phyloP scores from a whole-genome alignment of 768 basidiomycete species.

The Solioccasus polychromus region DNA sequence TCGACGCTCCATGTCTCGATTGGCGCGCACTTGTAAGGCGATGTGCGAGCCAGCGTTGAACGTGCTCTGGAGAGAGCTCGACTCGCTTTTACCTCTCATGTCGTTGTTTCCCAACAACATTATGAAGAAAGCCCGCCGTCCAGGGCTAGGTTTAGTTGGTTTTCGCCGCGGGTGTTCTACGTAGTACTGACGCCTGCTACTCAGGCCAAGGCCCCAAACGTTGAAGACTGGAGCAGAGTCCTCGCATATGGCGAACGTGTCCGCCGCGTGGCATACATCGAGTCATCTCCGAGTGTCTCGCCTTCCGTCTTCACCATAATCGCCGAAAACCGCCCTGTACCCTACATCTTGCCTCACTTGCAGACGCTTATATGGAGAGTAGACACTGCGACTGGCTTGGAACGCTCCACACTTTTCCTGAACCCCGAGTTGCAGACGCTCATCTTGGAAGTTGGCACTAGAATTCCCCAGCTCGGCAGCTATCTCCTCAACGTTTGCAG shows the following conservation, averaged over 20 bases:
- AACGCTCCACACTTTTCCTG: slow-evolving; percentile 63
- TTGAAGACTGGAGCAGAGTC: slow-evolving; percentile 67
- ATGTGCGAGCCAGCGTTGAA: slow-evolving; percentile 69
- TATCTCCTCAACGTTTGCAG: slow-evolving; percentile 65
- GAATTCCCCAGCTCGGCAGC: slow-evolving; percentile 54
- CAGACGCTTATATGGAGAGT: slow-evolving; percentile 70
- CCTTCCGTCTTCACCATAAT: slow-evolving; percentile 65
- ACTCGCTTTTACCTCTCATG: slow-evolving; percentile 69
- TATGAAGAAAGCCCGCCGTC: slow-evolving; percentile 67
- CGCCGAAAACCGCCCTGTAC: slow-evolving; percentile 58
- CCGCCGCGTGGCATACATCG: slow-evolving; percentile 66
- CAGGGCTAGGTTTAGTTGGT: slow-evolving; percentile 75
- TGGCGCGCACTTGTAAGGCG: slow-evolving; percentile 74
- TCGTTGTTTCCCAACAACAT: slow-evolving; percentile 67
- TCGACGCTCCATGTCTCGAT: slow-evolving; percentile 61
- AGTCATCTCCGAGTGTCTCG: slow-evolving; percentile 59
- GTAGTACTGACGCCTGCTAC: slow-evolving; percentile 7
- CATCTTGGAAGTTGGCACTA: slow-evolving; percentile 58
- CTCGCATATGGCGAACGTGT: slow-evolving; percentile 68
- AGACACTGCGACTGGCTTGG: slow-evolving; percentile 62
- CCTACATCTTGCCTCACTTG: slow-evolving; percentile 68
- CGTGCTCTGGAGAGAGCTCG: slow-evolving; percentile 74
- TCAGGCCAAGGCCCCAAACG: slow-evolving; percentile 59
- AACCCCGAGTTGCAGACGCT: slow-evolving; percentile 59
- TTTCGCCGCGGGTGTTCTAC: not conserved